These are phyloP conservation scores for Fusarium phyllophilum DNA, from an alignment of 2,329 filamentous ascomycete genomes.

Conservation along the genomic window DNA sequence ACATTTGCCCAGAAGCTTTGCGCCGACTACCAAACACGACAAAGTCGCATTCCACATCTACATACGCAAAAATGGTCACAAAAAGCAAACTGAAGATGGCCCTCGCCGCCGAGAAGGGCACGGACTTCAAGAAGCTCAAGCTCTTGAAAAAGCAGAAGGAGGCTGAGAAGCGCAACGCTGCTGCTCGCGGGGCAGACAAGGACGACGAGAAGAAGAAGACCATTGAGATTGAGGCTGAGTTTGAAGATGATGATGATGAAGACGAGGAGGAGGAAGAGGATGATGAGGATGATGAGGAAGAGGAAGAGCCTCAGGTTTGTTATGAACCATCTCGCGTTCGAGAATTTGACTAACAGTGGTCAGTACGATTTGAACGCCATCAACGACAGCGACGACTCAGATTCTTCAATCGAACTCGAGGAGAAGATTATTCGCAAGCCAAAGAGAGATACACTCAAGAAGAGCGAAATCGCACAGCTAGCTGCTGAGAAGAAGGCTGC, in stretches of 20 bases:
- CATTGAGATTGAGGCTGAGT: constrained; percentile 52
- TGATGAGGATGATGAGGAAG: constrained; percentile 38
- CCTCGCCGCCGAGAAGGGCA: constrained; percentile 64
- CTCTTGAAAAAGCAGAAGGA: constrained; percentile 60
- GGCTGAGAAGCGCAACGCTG: constrained; percentile 52
- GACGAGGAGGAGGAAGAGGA: constrained; percentile 52
- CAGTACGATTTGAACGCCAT: constrained; percentile 65
- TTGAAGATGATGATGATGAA: constrained; percentile 50
- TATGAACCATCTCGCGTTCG: neutral
- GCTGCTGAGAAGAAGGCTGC: constrained; percentile 32
- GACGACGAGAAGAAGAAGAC: constrained; percentile 48
- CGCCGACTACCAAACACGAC: constrained; percentile 20
- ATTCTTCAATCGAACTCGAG: constrained; percentile 82
- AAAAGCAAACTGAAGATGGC: constrained; percentile 65
- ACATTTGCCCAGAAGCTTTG: constrained; percentile 29
- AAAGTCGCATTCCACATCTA: constrained; percentile 19
- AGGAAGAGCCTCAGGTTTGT: constrained; percentile 47
- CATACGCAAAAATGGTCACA: constrained; percentile 50
- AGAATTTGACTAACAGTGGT: neutral
- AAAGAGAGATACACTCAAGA: constrained; percentile 57
- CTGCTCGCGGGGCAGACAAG: constrained; percentile 42
- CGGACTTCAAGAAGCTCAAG: constrained; percentile 63
- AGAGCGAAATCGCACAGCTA: constrained; percentile 46
- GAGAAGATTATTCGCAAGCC: constrained; percentile 69
- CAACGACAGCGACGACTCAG: constrained; percentile 70